phyloP scores from a whole-genome alignment of 768 basidiomycete genomes.

The Pisolithus orientalis region DNA sequence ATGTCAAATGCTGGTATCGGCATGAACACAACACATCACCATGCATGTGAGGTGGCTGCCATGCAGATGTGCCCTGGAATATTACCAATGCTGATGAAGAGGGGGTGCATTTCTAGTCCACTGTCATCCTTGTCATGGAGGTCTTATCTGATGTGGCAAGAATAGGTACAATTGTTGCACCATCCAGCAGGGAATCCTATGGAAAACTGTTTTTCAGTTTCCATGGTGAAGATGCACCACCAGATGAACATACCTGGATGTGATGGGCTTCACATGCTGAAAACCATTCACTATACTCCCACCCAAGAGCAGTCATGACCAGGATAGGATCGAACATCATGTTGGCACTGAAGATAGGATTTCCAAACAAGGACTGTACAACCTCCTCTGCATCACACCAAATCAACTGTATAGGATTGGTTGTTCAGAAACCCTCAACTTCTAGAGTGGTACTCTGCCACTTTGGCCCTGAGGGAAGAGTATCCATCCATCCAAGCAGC shows the following conservation, averaged over 20 bases:
- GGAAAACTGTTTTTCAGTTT: not conserved
- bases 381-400: slow-evolving; percentile 22
- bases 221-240: not conserved
- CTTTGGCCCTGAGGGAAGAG: slow-evolving; percentile 10
- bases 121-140: slow-evolving; percentile 23
- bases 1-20: slow-evolving; percentile 22
- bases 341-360: slow-evolving; percentile 10
- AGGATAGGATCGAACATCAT: too few relatives aligned
- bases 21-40: slow-evolving; percentile 20
- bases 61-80: not conserved
- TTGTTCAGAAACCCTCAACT: slow-evolving; percentile 8
- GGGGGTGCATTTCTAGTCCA: slow-evolving; percentile 1
- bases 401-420: slow-evolving; percentile 13
- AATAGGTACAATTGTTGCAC: not conserved
- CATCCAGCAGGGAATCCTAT: not conserved
- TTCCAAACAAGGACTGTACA: slow-evolving; percentile 13
- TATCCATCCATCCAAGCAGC: slow-evolving; percentile 3
- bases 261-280: not conserved
- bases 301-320: not conserved
- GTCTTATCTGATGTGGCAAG: slow-evolving; percentile 26
- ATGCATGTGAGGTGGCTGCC: slow-evolving; percentile 6
- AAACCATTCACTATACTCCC: not conserved
- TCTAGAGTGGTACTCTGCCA: slow-evolving; percentile 13
- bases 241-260: not conserved
- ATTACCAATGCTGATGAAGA: not conserved